Evolutionary conservation across 768 basidiomycete species (phyloP).

Genomic region (Xerocomus spinulosus): DNA sequence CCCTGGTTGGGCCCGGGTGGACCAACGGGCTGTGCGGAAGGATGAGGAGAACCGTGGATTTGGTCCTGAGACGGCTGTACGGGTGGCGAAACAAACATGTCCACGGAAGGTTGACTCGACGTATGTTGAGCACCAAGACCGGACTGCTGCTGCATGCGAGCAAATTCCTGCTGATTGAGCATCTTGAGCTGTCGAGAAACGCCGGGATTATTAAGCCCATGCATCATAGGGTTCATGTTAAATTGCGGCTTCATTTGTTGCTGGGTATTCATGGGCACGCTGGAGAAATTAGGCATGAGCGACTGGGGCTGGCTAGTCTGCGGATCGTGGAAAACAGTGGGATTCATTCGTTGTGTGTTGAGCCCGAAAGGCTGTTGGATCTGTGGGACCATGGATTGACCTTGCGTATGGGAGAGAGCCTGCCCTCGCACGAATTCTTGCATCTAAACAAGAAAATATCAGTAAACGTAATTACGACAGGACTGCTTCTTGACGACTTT

Average conservation of each 20-base stretch:
- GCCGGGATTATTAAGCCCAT: constrained; percentile 28
- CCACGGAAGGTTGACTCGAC: constrained; percentile 37
- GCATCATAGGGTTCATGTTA: constrained; percentile 37
- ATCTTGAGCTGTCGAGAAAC: constrained; percentile 40
- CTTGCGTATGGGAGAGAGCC: constrained; percentile 37
- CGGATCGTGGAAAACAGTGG: constrained; percentile 36
- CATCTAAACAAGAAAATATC: constrained; percentile 35
- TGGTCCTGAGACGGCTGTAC: constrained; percentile 38
- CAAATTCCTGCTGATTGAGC: constrained; percentile 40
- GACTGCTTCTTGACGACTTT: constrained; percentile 1
- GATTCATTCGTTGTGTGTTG: constrained; percentile 34
- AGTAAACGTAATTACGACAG: constrained; percentile 19
- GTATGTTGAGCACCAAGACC: constrained; percentile 30
- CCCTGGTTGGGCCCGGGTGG: constrained; percentile 19
- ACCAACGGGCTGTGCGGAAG: constrained; percentile 20
- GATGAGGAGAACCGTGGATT: constrained; percentile 49
- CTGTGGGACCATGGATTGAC: constrained; percentile 39
- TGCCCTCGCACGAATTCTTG: constrained; percentile 43
- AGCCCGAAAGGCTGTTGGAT: constrained; percentile 43
- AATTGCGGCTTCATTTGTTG: constrained; percentile 29
- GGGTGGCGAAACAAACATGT: constrained; percentile 47
- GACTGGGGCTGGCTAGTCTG: constrained; percentile 27
- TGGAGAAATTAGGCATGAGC: constrained; percentile 38
- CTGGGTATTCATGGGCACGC: constrained; percentile 35
- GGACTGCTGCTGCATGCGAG: constrained; percentile 33